These are phyloP conservation scores for Huntiella abstrusa DNA, from an alignment of 2,329 filamentous ascomycete species.

Conservation along the genomic window DNA sequence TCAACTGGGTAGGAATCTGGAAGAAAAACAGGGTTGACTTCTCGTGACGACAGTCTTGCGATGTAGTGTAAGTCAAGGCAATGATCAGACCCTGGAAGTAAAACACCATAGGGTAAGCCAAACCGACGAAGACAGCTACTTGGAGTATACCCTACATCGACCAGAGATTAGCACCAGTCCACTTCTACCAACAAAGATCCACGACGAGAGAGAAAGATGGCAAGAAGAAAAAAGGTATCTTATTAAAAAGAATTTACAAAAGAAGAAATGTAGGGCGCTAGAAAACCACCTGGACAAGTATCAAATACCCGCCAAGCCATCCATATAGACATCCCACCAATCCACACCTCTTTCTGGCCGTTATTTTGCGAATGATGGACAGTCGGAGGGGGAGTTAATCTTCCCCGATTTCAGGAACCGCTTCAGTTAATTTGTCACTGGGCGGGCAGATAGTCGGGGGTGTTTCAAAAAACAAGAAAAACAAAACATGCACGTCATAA, in stretches of 20 bases:
- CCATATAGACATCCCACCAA: conserved; percentile 59
- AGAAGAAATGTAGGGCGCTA: conserved; percentile 40
- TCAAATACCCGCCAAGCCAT: conserved; percentile 45
- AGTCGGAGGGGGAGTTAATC: conserved; percentile 46
- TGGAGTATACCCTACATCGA: conserved; percentile 9
- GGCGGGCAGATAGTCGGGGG: conserved; percentile 60
- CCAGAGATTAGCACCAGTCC: not conserved
- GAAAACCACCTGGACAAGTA: conserved; percentile 37
- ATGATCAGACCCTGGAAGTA: conserved; percentile 51
- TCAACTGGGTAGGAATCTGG: conserved; percentile 60
- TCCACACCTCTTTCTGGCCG: conserved; percentile 47
- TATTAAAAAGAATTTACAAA: conserved; percentile 11
- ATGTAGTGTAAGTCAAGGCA: conserved; percentile 65
- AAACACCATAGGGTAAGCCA: conserved; percentile 15
- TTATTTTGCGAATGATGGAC: conserved; percentile 49
- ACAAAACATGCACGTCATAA: conserved; percentile 7
- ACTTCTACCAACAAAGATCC: not conserved
- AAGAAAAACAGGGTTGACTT: conserved; percentile 67
- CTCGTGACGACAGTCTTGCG: conserved; percentile 64
- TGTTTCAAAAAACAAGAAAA: conserved; percentile 8
- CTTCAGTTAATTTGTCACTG: conserved; percentile 53
- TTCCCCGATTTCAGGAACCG: conserved; percentile 75
- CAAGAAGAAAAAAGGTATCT: conserved; percentile 2
- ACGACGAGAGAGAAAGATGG: not conserved
- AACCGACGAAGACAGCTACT: conserved; percentile 8